Evolutionary conservation across 129 eudicot species (phyloP), one percentile per base, ranked within the genome.

Genomic region (Apium graveolens): DNA sequence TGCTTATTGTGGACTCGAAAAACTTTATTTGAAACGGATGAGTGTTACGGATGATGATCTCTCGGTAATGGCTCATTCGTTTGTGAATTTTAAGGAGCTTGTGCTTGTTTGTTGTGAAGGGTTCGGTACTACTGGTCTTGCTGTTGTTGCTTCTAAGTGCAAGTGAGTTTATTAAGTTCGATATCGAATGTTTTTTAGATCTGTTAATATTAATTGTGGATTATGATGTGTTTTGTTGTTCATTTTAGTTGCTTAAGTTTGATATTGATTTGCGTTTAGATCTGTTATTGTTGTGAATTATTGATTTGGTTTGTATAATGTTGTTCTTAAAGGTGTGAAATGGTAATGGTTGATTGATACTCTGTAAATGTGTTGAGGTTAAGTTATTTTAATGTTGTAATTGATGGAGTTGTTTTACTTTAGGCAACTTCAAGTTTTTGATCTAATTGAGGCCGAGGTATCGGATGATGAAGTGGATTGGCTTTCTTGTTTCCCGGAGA

Each of bases 71-170:
- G 90, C 89, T 38, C 71, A 44, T 6, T 87, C 90, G 9, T 91
- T 91, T 34, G 82, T 85, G n/a, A 53, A 31, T 81, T 89, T 91
- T 55, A 89, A 84, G 68, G 94, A 91, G 82, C 80, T 91, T 27
- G 85, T 86, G 63, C 82, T 91, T 31, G 92, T 91, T 79, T 91
- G 97, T 17, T 91, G 97, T 65, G 94, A 91, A 1, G 97, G 89
- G 5, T 91, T 91, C 73, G 92, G 94, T 3, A 91, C 97, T 1
- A 78, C 80, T 75, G 97, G 97, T 5, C 92, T 91, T 21, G 88
- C 94, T 39, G 42, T 91, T 78, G 78, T 91, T 29, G 94, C 86
- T 48, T 70, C 79, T 63, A 83, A 86, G 48, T 91, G 94, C 94
- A 89, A 92, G 94, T 91, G 69, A 35, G 78, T 78, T 9, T 60